These are phyloP conservation scores for Arctium lappa DNA, from an alignment of 129 eudicot species.

Conservation along the genomic window DNA sequence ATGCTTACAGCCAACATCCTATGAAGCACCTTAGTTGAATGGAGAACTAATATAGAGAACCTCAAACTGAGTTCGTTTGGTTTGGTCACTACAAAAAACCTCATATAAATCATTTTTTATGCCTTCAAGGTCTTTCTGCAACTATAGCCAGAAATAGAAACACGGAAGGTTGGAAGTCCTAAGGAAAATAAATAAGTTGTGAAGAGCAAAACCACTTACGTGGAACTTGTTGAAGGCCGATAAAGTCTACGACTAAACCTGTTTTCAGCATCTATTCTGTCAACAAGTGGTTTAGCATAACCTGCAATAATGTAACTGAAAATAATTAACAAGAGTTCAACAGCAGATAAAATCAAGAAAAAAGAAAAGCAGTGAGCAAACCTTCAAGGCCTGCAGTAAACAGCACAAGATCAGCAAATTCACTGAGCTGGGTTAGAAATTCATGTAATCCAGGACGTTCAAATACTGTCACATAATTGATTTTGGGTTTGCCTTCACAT, in stretches of 20 bases:
- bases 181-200: background rate
- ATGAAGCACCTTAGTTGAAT: background rate
- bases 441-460: slow-evolving; percentile 95
- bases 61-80: too few species aligned
- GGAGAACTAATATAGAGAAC: background rate
- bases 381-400: slow-evolving; percentile 99
- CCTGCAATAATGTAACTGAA: slow-evolving; percentile 43
- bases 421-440: slow-evolving; percentile 70
- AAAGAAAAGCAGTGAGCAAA: slow-evolving; percentile 22
- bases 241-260: slow-evolving; percentile 72
- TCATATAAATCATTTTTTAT: background rate
- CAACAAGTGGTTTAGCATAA: slow-evolving; percentile 98
- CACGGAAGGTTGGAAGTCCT: background rate
- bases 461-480: slow-evolving; percentile 96
- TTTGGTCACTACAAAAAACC: too few species aligned
- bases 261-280: slow-evolving; percentile 76
- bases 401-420: slow-evolving; percentile 87
- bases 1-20: background rate
- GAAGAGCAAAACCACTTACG: slow-evolving; percentile 52
- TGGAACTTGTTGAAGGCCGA: slow-evolving; percentile 92
- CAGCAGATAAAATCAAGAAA: background rate
- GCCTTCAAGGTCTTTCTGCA: background rate
- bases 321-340: background rate
- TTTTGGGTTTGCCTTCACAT: slow-evolving; percentile 84
- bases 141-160: background rate